phyloP scores from a whole-genome alignment of 139 green algal genomes.

The Asterochloris erici region DNA sequence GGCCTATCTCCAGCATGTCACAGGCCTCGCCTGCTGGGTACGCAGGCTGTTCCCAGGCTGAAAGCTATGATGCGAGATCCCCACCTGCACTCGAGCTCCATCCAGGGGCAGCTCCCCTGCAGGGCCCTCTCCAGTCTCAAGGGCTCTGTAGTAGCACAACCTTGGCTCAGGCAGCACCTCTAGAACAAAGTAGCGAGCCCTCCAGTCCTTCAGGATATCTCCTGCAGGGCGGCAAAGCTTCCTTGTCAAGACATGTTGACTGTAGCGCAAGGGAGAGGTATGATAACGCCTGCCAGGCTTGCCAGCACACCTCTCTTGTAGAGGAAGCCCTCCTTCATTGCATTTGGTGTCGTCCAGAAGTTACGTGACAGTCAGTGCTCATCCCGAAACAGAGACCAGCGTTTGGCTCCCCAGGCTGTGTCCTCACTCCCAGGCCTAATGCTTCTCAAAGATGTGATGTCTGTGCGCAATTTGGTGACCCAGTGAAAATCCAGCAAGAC shows the following conservation, averaged over 20 bases:
- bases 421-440: no score
- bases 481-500: no score
- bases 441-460: no score
- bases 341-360: no score
- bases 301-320: conserved; percentile 9
- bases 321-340: conserved; percentile 8
- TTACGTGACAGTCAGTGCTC: no score
- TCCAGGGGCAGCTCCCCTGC: neutral
- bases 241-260: neutral
- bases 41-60: neutral
- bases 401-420: no score
- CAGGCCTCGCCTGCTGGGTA: neutral
- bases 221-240: conserved; percentile 12
- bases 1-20: neutral
- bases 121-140: conserved; percentile 21
- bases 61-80: neutral
- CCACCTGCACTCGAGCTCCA: conserved; percentile 7
- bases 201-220: conserved; percentile 21
- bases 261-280: neutral
- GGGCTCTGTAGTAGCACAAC: conserved; percentile 16
- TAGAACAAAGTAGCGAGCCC: conserved; percentile 21
- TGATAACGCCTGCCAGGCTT: no score
- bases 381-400: no score
- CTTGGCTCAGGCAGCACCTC: neutral
- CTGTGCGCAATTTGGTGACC: no score